Percentiles rank a stretch among this genome's conserved stretches.
These are phyloP conservation scores for Cucumis sativus DNA, from an alignment of 306 rosid species.

Conservation along the genomic window Cucumber_9930_V3 NC_026655.2:8753501-8754000, in stretches of 20 bases:
- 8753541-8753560: neutral
- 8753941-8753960: conserved; percentile 22
- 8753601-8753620: neutral
- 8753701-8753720: neutral
- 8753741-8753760: neutral
- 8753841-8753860: neutral
- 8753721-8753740: neutral
- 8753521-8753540: neutral
- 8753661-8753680: neutral
- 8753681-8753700: neutral
- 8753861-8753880: neutral
- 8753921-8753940: neutral
- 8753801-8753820: conserved; percentile 1
- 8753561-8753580: neutral
- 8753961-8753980: conserved; percentile 69
- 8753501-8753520: neutral
- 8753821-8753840: conserved; percentile 8
- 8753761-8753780: neutral
- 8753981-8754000: conserved; percentile 72
- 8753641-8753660: neutral
- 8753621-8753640: neutral
- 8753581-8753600: neutral
- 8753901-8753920: neutral
- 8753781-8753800: neutral
- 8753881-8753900: neutral